Evolutionary conservation across 805 yeast genomes (phyloP), one percentile per base, ranked within the genome.

Genomic region (Hanseniaspora jakobsenii): DNA sequence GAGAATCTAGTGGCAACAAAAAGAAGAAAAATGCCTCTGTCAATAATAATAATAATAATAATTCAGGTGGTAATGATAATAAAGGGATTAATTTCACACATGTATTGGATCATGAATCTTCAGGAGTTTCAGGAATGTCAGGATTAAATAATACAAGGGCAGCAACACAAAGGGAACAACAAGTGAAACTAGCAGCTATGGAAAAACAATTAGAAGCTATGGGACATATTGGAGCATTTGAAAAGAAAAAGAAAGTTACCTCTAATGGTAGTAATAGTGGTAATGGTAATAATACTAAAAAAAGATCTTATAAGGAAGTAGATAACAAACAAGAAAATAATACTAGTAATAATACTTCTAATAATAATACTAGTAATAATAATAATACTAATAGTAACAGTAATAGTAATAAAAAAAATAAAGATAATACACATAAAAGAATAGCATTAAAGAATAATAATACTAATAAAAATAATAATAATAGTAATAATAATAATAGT

Each of bases 201-300:
- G 30, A 36, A 30, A 43, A 36, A 30, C 40, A 36, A 12, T 24
- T 30, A 17, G 41, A 36, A 17, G 47, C 36, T 2, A 43, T 43
- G 47, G 37, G 36, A 1, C 36, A 36, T 30, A 32, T 36, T 2
- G 37, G 37, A 1, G 61, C 18, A 66, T 27, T 36, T 81, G 31
- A 78, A 79, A 52, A 69, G 94, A 49, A 73, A 84, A 54, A 19
- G 10, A 36, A 32, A 23, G 16, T 24, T 7, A 24, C 27, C 9
- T 10, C 6, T 10, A 24, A 24, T 24, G 10, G 18, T 6, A 14
- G 12, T 10, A 13, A 24, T 18, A 27, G 22, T 8, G 23, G 8
- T 14, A 26, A 26, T 26, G 14, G 14, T 4, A 23, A 36, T 16
- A 23, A 36, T 10, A 36, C 24, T 2, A 18, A 19, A 3, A 40